A percentile compares a stretch with the other conserved stretches of the same genome.
Evolutionary conservation across 345 rosid species (phyloP).

Genomic region (Anastatica hierochuntica): DNA sequence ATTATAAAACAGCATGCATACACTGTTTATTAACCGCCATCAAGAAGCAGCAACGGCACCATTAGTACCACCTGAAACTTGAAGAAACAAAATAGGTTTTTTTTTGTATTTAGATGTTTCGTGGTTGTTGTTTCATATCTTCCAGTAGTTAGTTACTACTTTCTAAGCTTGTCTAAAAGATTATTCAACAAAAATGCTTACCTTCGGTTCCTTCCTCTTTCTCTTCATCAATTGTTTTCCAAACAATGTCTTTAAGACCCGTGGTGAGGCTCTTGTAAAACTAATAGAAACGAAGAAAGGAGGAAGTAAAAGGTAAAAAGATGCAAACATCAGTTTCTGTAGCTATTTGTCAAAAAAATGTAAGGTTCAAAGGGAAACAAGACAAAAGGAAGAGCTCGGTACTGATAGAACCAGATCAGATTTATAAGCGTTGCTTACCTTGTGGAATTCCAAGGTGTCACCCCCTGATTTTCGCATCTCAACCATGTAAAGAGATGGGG

Average conservation of each 20-base stretch:
- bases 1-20: not conserved
- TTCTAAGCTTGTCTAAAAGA: not conserved
- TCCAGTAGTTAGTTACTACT: not conserved
- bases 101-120: not conserved
- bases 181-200: conserved; percentile 1
- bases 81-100: not conserved
- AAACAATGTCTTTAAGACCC: conserved; percentile 91
- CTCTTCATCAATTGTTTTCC: conserved; percentile 64
- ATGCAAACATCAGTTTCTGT: conserved; percentile 4
- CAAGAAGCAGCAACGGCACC: conserved; percentile 17
- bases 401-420: not conserved
- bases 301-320: not conserved
- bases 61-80: conserved; percentile 22
- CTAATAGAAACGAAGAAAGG: conserved; percentile 28
- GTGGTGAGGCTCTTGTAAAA: conserved; percentile 76
- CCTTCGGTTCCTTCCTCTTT: conserved; percentile 32
- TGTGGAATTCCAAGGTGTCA: conserved; percentile 94
- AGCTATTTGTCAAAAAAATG: not conserved
- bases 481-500: conserved; percentile 94
- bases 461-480: conserved; percentile 93
- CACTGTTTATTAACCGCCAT: not conserved
- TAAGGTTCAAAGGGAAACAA: no score
- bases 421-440: conserved; percentile 35
- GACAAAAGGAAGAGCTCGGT: not conserved
- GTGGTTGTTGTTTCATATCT: not conserved